Conservation (phyloP, 192 early-diverging fungal genomes). For the Geosiphon pyriformis region DNA sequence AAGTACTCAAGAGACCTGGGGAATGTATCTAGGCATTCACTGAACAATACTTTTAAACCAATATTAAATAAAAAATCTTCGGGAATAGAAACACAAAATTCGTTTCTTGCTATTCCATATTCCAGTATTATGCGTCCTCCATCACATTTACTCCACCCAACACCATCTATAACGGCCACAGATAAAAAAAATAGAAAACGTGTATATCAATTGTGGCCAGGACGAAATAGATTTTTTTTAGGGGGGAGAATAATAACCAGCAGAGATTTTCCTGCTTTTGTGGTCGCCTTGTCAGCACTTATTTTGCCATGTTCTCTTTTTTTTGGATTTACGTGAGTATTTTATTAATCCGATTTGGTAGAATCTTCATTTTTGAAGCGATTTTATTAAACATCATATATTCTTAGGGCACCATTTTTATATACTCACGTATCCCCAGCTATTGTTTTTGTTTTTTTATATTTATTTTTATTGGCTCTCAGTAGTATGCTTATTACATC, state of each 20-base stretch:
- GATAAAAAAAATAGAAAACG: slow-evolving; percentile 7
- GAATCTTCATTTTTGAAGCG: neutral
- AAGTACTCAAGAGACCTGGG: neutral
- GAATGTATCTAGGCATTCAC: too few species aligned
- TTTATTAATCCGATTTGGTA: neutral
- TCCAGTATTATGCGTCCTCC: neutral
- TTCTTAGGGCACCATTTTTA: slow-evolving; percentile 56
- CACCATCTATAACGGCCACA: neutral
- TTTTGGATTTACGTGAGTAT: slow-evolving; percentile 46
- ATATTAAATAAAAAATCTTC: neutral
- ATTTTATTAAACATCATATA: slow-evolving; percentile 3
- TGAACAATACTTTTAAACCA: neutral
- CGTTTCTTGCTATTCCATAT: slow-evolving; percentile 11
- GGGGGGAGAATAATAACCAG: slow-evolving; percentile 64
- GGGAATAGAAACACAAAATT: neutral
- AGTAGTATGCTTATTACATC: slow-evolving; percentile 70
- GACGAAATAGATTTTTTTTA: slow-evolving; percentile 55
- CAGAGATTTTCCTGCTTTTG: slow-evolving; percentile 55
- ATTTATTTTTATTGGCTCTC: slow-evolving; percentile 54
- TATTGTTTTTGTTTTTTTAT: slow-evolving; percentile 61
- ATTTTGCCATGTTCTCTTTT: slow-evolving; percentile 57
- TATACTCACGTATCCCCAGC: slow-evolving; percentile 56
- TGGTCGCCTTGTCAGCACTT: slow-evolving; percentile 51
- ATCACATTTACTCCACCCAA: neutral
- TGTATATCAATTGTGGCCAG: slow-evolving; percentile 45